These are phyloP conservation scores for Cryptococcus sp. DNA, from an alignment of 1,284 basidiomycete species.

Conservation along the genomic window DNA sequence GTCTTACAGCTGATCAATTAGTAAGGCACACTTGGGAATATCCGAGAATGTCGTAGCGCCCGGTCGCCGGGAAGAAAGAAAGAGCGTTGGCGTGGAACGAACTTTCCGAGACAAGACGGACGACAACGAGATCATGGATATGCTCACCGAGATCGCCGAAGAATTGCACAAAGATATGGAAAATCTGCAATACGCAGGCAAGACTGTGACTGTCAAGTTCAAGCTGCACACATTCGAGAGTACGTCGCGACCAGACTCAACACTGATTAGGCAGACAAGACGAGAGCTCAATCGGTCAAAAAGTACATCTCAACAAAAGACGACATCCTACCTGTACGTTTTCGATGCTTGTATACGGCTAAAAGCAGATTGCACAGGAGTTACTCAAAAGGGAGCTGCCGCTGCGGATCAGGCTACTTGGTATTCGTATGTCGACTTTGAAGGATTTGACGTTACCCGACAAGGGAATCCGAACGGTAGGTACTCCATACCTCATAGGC, in stretches of 20 bases:
- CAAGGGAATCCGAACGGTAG: constrained; percentile 37
- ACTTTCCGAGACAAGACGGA: constrained; percentile 69
- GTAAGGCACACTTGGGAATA: constrained; percentile 71
- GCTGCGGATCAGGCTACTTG: constrained; percentile 70
- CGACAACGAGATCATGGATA: constrained; percentile 62
- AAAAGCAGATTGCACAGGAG: constrained; percentile 66
- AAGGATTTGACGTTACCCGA: constrained; percentile 60
- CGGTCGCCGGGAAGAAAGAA: constrained; percentile 68
- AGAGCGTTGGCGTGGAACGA: constrained; percentile 84
- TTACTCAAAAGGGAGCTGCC: constrained; percentile 75
- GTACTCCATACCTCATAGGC: constrained; percentile 2
- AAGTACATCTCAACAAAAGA: constrained; percentile 71
- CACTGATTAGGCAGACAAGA: constrained; percentile 57
- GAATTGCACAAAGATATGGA: constrained; percentile 76
- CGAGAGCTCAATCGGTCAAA: constrained; percentile 70
- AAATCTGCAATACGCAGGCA: constrained; percentile 47
- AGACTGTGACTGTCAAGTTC: constrained; percentile 48
- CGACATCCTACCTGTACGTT: constrained; percentile 66
- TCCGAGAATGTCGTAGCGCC: constrained; percentile 75
- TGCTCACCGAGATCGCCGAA: constrained; percentile 70
- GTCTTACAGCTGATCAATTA: constrained; percentile 17
- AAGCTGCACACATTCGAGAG: constrained; percentile 48
- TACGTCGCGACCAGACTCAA: constrained; percentile 16
- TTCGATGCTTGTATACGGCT: background rate
- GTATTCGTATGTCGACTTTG: constrained; percentile 74